These are phyloP conservation scores for Debaryomycetaceae sp. DNA, from an alignment of 1,139 yeast species.

Conservation along the genomic window DNA sequence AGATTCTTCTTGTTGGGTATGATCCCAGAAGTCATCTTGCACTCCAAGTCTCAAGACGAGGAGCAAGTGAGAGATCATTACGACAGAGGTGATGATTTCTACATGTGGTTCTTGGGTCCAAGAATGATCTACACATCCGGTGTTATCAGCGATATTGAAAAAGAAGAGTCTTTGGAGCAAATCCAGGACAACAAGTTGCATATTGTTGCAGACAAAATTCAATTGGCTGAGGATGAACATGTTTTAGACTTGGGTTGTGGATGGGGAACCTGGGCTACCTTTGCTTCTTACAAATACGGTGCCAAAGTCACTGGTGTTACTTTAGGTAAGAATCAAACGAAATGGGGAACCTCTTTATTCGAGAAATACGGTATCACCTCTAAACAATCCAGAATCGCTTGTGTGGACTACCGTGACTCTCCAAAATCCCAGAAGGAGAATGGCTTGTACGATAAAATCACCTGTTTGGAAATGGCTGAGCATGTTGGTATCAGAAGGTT, in stretches of 20 bases:
- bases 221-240: conserved; percentile 65
- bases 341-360: conserved; percentile 78
- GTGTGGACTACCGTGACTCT: conserved; percentile 88
- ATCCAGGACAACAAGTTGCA: conserved; percentile 88
- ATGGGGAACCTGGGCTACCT: conserved; percentile 92
- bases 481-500: conserved; percentile 93
- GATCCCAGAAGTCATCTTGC: conserved; percentile 92
- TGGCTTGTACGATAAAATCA: conserved; percentile 80
- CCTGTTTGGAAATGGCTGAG: conserved; percentile 94
- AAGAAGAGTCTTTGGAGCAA: conserved; percentile 78
- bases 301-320: conserved; percentile 90
- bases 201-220: conserved; percentile 84
- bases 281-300: conserved; percentile 77
- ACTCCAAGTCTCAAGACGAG: conserved; percentile 90
- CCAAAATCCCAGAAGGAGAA: conserved; percentile 58
- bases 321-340: conserved; percentile 85
- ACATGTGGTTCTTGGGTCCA: conserved; percentile 91
- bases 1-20: conserved; percentile 80
- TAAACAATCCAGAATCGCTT: conserved; percentile 72
- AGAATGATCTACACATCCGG: conserved; percentile 95
- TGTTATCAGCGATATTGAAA: conserved; percentile 65
- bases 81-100: conserved; percentile 95
- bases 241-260: conserved; percentile 91
- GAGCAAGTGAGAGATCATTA: conserved; percentile 95
- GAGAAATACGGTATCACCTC: conserved; percentile 62